Evolutionary conservation across 805 yeast species (phyloP).

Genomic region (Yarrowia sp.): DNA sequence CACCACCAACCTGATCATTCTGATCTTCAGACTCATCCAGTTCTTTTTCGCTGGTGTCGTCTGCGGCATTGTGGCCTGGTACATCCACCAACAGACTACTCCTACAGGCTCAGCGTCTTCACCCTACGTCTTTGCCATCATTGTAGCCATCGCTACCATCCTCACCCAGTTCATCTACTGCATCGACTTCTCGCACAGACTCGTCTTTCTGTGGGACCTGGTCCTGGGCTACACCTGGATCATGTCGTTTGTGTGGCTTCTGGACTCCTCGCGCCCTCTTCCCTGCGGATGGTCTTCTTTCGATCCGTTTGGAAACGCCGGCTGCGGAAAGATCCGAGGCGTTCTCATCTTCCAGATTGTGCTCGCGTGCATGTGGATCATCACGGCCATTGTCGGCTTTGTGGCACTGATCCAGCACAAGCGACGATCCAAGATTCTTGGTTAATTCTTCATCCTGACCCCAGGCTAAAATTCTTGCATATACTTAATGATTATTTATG

Average conservation of each 20-base stretch:
- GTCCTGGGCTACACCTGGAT: constrained; percentile 34
- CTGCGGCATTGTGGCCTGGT: constrained; percentile 34
- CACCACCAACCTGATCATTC: constrained; percentile 34
- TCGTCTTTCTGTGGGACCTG: constrained; percentile 35
- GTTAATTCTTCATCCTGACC: not conserved
- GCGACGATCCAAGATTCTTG: not conserved
- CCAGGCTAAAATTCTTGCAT: constrained; percentile 4
- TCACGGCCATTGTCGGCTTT: constrained; percentile 34
- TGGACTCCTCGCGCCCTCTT: constrained; percentile 29
- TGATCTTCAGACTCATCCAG: constrained; percentile 34
- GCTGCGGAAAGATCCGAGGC: constrained; percentile 35
- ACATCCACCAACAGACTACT: constrained; percentile 30
- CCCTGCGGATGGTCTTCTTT: constrained; percentile 34
- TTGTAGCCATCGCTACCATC: constrained; percentile 33
- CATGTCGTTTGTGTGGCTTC: constrained; percentile 31
- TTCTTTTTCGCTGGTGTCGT: constrained; percentile 37
- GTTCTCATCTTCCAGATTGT: constrained; percentile 34
- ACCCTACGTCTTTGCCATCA: constrained; percentile 34
- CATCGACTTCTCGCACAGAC: constrained; percentile 31
- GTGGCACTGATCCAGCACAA: constrained; percentile 27
- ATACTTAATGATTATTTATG: constrained; percentile 25
- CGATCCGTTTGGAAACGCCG: constrained; percentile 35
- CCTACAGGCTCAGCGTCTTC: constrained; percentile 32
- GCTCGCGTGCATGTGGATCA: constrained; percentile 34
- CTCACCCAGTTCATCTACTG: constrained; percentile 37